Conservation (phyloP, 2,329 filamentous ascomycete genomes). For the Pyrenochaeta sp. region DNA sequence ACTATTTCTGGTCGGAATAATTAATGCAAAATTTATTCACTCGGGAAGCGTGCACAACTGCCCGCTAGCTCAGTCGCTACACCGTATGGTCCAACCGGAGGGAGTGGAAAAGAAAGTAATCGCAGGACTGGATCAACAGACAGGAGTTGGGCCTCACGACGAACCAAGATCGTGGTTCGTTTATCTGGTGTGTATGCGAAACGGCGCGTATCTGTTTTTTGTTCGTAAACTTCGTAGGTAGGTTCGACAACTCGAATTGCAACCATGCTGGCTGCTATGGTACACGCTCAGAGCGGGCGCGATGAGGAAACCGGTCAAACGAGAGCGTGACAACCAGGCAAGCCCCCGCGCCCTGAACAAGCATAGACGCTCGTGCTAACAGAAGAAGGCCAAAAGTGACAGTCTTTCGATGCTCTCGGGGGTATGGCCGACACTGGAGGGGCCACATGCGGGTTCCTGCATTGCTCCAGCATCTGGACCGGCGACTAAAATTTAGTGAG, state of each 20-base stretch:
- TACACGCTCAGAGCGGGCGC: background rate
- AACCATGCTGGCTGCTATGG: background rate
- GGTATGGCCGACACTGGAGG: constrained; percentile 10
- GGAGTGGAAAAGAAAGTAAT: constrained; percentile 11
- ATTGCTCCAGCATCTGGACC: constrained; percentile 30
- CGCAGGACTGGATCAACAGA: constrained; percentile 8
- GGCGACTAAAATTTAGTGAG: constrained; percentile 16
- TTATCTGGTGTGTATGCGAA: background rate
- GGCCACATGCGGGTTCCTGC: constrained; percentile 35
- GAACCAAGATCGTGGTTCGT: background rate
- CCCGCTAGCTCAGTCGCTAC: constrained; percentile 13
- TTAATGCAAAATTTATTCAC: constrained; percentile 27
- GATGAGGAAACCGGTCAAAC: constrained; percentile 5
- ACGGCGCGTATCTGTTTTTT: background rate
- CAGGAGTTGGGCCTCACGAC: constrained; percentile 1
- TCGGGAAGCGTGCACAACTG: constrained; percentile 18
- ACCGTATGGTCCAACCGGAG: constrained; percentile 10
- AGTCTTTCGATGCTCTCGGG: constrained; percentile 10
- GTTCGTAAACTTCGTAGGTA: background rate
- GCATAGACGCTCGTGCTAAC: constrained; percentile 26
- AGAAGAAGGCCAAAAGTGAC: constrained; percentile 14
- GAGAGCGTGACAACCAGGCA: constrained; percentile 6
- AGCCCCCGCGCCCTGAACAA: constrained; percentile 16
- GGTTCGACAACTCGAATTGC: background rate
- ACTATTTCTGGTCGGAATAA: constrained; percentile 20